Percentiles rank a stretch among this genome's conserved stretches.
phyloP scores from a whole-genome alignment of 306 rosid species.

The Fragaria nilgerrensis region DNA sequence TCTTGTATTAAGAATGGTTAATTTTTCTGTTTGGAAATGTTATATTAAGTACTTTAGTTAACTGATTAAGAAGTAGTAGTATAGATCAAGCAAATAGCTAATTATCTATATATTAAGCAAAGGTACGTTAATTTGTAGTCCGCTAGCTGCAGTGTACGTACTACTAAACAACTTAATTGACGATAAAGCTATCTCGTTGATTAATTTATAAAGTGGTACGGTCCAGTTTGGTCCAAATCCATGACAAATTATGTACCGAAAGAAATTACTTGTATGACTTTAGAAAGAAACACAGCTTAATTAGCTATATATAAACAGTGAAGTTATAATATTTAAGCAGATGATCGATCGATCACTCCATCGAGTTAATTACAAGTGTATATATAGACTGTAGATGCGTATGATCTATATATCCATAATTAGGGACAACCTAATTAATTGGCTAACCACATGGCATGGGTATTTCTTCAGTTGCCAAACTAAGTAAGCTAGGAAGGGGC shows the following conservation, averaged over 20 bases:
- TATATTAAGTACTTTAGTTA: too few relatives aligned
- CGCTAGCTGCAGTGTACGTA: background rate
- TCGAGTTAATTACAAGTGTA: background rate
- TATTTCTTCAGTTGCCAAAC: background rate
- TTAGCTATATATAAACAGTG: background rate
- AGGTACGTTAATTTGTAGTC: background rate
- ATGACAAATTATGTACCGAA: constrained; percentile 2
- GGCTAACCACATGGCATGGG: background rate
- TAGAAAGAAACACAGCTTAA: background rate
- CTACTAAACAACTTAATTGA: background rate
- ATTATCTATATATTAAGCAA: background rate
- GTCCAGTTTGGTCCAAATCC: background rate
- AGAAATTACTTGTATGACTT: background rate
- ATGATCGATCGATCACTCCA: background rate
- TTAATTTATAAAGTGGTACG: background rate
- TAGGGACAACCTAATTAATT: background rate
- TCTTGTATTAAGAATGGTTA: too few relatives aligned
- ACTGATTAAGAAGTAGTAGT: too few relatives aligned
- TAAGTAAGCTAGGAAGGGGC: background rate
- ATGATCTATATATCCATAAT: background rate
- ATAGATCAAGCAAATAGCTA: background rate
- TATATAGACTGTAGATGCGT: background rate
- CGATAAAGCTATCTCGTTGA: too few relatives aligned
- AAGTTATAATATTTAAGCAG: background rate
- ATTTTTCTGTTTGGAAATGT: too few relatives aligned